These are phyloP conservation scores for Rhodamnia argentea DNA, from an alignment of 345 rosid genomes.

Conservation along the genomic window DNA sequence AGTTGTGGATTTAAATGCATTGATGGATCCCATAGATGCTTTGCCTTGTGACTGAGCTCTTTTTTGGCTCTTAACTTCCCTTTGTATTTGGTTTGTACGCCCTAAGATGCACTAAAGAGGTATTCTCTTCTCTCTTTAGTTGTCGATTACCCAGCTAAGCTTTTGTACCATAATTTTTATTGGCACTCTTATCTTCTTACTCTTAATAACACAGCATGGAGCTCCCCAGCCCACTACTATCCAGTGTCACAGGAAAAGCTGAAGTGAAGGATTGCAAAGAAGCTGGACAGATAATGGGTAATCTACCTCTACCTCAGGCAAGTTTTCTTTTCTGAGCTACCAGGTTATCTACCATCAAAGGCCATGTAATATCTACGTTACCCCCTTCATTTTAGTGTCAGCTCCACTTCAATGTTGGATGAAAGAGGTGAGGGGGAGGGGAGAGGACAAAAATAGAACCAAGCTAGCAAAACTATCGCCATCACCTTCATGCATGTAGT, in stretches of 20 bases:
- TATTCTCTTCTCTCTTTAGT: background rate
- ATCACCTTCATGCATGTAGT: background rate
- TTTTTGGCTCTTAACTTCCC: background rate
- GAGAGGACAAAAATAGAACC: background rate
- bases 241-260: background rate
- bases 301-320: background rate
- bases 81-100: background rate
- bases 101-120: background rate
- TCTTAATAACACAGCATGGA: background rate
- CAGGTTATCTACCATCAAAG: background rate
- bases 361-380: background rate
- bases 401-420: background rate
- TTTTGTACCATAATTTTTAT: background rate
- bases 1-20: background rate
- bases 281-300: background rate
- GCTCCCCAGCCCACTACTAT: background rate
- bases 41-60: background rate
- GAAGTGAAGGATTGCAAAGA: background rate
- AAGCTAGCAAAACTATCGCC: background rate
- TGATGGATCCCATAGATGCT: background rate
- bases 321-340: background rate
- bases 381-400: background rate
- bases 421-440: background rate
- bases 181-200: background rate
- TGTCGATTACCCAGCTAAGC: background rate